Evolutionary conservation across 2,329 filamentous ascomycete species (phyloP).

Genomic region (Xylariaceae sp.): DNA sequence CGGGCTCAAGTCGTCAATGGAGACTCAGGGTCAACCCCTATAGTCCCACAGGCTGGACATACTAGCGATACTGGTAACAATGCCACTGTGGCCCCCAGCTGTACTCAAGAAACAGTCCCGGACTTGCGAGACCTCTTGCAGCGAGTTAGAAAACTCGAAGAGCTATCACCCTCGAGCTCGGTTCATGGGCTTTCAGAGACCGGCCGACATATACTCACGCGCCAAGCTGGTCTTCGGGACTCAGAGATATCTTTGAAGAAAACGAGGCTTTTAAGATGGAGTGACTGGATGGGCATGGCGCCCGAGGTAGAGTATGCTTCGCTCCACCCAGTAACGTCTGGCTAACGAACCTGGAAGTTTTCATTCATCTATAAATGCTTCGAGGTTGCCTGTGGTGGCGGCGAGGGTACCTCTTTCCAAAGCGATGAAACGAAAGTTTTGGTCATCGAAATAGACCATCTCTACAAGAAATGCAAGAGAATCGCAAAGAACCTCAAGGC

Average conservation of each 20-base stretch:
- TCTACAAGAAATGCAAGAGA: slow-evolving; percentile 45
- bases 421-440: slow-evolving; percentile 35
- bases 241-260: slow-evolving; percentile 46
- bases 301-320: slow-evolving; percentile 38
- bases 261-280: slow-evolving; percentile 44
- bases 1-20: not conserved
- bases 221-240: slow-evolving; percentile 32
- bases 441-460: slow-evolving; percentile 36
- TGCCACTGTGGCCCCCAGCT: slow-evolving; percentile 2
- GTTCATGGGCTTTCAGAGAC: slow-evolving; percentile 30
- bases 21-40: not conserved
- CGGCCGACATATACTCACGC: slow-evolving; percentile 33
- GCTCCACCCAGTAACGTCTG: not conserved
- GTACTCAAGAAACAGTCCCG: slow-evolving; percentile 16
- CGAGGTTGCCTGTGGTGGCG: slow-evolving; percentile 30
- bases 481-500: slow-evolving; percentile 43
- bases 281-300: slow-evolving; percentile 42
- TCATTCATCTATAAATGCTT: slow-evolving; percentile 40
- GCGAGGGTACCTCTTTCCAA: slow-evolving; percentile 27
- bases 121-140: slow-evolving; percentile 30
- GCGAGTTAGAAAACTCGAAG: slow-evolving; percentile 32
- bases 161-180: slow-evolving; percentile 26
- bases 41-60: not conserved
- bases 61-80: not conserved
- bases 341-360: slow-evolving; percentile 37